A percentile compares a stretch with the other conserved stretches of the same genome.
Conservation (phyloP, 2,329 filamentous ascomycete genomes). For the Bipolaris bicolor region DNA sequence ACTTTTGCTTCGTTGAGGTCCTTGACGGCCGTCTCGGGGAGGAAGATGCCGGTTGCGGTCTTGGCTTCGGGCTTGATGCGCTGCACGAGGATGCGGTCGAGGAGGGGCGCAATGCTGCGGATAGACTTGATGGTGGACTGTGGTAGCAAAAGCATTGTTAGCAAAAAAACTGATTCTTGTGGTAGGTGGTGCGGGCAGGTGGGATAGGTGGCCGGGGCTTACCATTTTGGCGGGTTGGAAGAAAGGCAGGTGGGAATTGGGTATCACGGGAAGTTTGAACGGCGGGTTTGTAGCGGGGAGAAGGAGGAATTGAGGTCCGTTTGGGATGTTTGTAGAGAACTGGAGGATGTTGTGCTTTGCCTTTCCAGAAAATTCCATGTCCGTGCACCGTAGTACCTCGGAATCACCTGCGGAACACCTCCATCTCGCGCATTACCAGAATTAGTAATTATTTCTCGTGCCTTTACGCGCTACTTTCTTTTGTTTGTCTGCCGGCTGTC, state of each 20-base stretch:
- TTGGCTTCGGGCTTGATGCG: slow-evolving; percentile 96
- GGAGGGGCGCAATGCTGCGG: slow-evolving; percentile 90
- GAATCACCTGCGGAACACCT: slow-evolving; percentile 16
- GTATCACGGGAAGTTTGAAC: slow-evolving; percentile 23
- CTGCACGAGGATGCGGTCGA: slow-evolving; percentile 98
- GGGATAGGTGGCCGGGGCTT: slow-evolving; percentile 6
- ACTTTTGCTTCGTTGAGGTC: slow-evolving; percentile 98
- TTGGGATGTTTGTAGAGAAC: slow-evolving; percentile 5
- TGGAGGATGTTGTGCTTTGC: slow-evolving; percentile 14
- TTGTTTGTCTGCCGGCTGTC: background rate
- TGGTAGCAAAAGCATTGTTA: slow-evolving; percentile 1
- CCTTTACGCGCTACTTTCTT: background rate
- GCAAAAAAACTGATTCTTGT: background rate
- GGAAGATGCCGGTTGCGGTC: slow-evolving; percentile 95
- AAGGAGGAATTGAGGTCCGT: slow-evolving; percentile 13
- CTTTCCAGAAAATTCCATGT: slow-evolving; percentile 26
- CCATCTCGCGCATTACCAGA: slow-evolving; percentile 16
- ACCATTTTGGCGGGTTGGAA: slow-evolving; percentile 26
- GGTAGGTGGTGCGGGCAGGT: background rate
- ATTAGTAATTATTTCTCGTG: slow-evolving; percentile 8
- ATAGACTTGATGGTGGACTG: slow-evolving; percentile 82
- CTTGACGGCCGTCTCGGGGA: slow-evolving; percentile 95
- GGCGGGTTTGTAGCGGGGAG: slow-evolving; percentile 15
- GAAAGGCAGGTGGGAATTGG: slow-evolving; percentile 14
- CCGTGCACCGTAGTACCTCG: slow-evolving; percentile 24